Percentiles rank a stretch among this genome's conserved stretches.
phyloP scores from a whole-genome alignment of 2,329 filamentous ascomycete species.

The Epichloe glyceriae region DNA sequence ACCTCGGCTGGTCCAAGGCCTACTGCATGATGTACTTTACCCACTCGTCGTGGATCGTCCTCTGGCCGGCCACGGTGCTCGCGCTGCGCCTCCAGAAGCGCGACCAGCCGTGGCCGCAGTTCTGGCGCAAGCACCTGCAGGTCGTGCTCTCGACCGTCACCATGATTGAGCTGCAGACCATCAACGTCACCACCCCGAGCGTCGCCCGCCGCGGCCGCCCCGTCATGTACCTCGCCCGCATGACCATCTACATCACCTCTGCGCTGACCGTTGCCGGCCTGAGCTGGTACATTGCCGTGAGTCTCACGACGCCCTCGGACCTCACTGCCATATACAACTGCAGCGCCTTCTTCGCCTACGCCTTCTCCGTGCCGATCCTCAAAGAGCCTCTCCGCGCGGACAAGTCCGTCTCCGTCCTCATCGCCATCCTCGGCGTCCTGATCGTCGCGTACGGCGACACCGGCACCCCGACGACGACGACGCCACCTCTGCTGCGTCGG shows the following conservation, averaged over 20 bases:
- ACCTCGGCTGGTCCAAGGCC: conserved; percentile 92
- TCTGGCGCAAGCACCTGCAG: conserved; percentile 58
- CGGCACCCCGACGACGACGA: conserved; percentile 29
- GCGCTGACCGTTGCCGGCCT: conserved; percentile 82
- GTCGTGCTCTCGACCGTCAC: conserved; percentile 44
- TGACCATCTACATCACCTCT: conserved; percentile 70
- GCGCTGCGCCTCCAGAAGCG: conserved; percentile 70
- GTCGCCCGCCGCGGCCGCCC: conserved; percentile 27
- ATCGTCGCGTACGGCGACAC: conserved; percentile 90
- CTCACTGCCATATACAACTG: conserved; percentile 98
- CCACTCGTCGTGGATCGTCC: conserved; percentile 80
- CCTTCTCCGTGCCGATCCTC: conserved; percentile 82
- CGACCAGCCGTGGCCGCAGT: conserved; percentile 64
- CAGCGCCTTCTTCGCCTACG: conserved; percentile 96
- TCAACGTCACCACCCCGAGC: conserved; percentile 45
- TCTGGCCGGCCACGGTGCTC: conserved; percentile 77
- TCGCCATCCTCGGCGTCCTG: conserved; percentile 82
- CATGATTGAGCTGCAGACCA: conserved; percentile 73
- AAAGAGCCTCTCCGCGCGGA: conserved; percentile 71
- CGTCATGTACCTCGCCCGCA: conserved; percentile 59
- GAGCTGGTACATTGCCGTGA: conserved; percentile 92
- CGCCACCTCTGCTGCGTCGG: conserved; percentile 15
- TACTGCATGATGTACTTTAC: conserved; percentile 99
- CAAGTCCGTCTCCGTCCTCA: conserved; percentile 74
- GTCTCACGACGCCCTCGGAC: conserved; percentile 83